These are phyloP conservation scores for Euphrasia confusa DNA, from an alignment of 257 asterid species.

Conservation along the genomic window DNA sequence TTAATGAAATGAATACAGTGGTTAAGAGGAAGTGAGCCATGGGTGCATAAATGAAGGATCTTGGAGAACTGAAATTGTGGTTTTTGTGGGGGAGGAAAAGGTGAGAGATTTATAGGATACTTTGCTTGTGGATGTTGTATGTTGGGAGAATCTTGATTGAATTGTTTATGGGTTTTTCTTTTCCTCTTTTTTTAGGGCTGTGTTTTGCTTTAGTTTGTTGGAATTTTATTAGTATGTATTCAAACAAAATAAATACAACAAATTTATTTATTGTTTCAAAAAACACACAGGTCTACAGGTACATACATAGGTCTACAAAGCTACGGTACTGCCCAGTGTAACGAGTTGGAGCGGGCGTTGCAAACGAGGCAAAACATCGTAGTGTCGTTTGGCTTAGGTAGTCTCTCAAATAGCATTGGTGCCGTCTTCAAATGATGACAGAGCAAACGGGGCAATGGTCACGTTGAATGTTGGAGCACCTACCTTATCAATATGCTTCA, in stretches of 20 bases:
- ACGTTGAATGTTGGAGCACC: constrained; percentile 58
- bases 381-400: too few relatives aligned
- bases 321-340: too few relatives aligned
- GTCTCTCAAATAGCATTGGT: too few relatives aligned
- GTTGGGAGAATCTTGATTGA: constrained; percentile 38
- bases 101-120: constrained; percentile 35
- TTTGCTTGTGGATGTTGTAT: constrained; percentile 52
- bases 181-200: constrained; percentile 25
- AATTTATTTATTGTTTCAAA: too few relatives aligned
- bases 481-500: constrained; percentile 60
- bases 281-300: too few relatives aligned
- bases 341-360: too few relatives aligned
- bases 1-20: constrained; percentile 24
- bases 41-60: constrained; percentile 21
- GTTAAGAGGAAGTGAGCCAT: constrained; percentile 39
- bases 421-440: constrained; percentile 24
- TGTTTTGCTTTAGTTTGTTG: constrained; percentile 33
- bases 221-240: too few relatives aligned
- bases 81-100: neutral
- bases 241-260: too few relatives aligned
- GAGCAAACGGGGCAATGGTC: constrained; percentile 61
- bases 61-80: constrained; percentile 8
- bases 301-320: too few relatives aligned
- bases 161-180: constrained; percentile 28
- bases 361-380: too few relatives aligned